These are phyloP conservation scores for Colletotrichum sp. DNA, from an alignment of 2,329 filamentous ascomycete species.

Conservation along the genomic window DNA sequence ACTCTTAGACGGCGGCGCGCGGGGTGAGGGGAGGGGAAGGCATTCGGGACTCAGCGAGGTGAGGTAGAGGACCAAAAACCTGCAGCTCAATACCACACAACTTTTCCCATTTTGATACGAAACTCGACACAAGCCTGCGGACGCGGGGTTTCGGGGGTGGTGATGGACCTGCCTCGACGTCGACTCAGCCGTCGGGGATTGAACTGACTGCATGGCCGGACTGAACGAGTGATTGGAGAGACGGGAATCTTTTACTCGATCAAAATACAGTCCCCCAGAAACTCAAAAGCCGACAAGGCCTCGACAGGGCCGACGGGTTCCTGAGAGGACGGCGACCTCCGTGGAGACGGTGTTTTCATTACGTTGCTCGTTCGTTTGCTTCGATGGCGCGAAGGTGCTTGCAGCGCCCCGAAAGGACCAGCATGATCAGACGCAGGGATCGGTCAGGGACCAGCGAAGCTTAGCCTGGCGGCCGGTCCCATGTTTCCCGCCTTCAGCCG, in stretches of 20 bases:
- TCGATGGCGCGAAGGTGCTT: background rate
- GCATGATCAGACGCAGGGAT: conserved; percentile 3
- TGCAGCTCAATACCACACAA: conserved; percentile 16
- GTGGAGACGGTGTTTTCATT: conserved; percentile 10
- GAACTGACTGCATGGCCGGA: background rate
- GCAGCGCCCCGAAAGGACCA: background rate
- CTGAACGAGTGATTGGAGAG: background rate
- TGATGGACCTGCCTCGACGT: background rate
- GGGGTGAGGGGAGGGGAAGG: background rate
- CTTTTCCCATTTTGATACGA: background rate
- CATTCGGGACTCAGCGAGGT: background rate
- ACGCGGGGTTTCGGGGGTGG: background rate
- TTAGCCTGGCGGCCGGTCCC: background rate
- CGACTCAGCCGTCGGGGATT: background rate
- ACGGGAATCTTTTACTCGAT: conserved; percentile 6
- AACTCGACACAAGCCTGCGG: background rate
- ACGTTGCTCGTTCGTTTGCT: background rate
- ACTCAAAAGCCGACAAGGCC: background rate
- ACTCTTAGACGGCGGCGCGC: conserved; percentile 11
- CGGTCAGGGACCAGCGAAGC: conserved; percentile 8
- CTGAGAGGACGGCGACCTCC: background rate
- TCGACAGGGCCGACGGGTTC: background rate
- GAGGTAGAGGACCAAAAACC: background rate
- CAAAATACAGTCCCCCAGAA: background rate
- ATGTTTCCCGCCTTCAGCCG: background rate